A percentile compares a stretch with the other conserved stretches of the same genome.
These are phyloP conservation scores for Triglochin maritima DNA, from an alignment of 106 monocot species.

Conservation along the genomic window DNA sequence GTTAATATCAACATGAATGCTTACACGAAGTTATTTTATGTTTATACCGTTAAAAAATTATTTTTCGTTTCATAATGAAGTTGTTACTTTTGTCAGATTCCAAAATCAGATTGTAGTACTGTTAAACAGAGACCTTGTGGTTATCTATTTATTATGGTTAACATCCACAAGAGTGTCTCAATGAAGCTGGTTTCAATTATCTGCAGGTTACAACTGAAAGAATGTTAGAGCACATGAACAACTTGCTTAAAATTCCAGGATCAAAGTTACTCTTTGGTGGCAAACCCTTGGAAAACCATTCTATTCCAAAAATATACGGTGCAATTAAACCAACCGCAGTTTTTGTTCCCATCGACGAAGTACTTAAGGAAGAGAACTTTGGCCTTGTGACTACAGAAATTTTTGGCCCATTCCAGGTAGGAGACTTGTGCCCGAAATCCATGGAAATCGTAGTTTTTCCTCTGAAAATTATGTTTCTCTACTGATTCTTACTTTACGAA, in stretches of 20 bases:
- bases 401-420: constrained; percentile 98
- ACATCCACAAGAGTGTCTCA: too few species aligned
- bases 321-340: constrained; percentile 87
- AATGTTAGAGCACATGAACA: constrained; percentile 68
- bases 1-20: too few species aligned
- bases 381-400: constrained; percentile 85
- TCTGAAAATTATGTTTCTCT: background rate
- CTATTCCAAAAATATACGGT: constrained; percentile 88
- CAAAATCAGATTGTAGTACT: too few species aligned
- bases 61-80: too few species aligned
- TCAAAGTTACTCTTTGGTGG: constrained; percentile 90
- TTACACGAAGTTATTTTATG: too few species aligned
- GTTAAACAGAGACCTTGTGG: too few species aligned
- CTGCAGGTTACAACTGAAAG: constrained; percentile 81
- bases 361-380: constrained; percentile 60
- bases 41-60: too few species aligned
- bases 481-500: background rate
- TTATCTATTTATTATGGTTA: too few species aligned
- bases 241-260: constrained; percentile 81
- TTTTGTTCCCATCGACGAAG: constrained; percentile 75
- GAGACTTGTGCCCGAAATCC: background rate
- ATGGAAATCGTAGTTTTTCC: background rate
- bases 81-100: too few species aligned
- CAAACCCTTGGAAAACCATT: constrained; percentile 63
- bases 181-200: background rate